These are phyloP conservation scores for Royoungia palumana DNA, from an alignment of 768 basidiomycete species.

Conservation along the genomic window DNA sequence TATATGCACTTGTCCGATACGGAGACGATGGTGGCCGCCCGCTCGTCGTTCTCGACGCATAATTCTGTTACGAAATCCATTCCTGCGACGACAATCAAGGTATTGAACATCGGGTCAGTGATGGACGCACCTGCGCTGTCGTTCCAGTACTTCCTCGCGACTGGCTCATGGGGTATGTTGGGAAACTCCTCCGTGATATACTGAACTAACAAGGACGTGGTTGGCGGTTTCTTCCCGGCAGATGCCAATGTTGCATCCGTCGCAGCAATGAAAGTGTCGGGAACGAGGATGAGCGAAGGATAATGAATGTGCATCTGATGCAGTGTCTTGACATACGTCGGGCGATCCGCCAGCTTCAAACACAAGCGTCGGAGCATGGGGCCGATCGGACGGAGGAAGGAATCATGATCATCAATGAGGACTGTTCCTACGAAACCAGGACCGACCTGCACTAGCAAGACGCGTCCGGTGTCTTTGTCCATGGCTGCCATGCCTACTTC, in stretches of 20 bases:
- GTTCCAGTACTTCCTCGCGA: slow-evolving; percentile 83
- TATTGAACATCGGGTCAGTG: background rate
- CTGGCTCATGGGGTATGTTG: slow-evolving; percentile 60
- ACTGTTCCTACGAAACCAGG: too few relatives aligned
- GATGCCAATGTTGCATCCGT: slow-evolving; percentile 47
- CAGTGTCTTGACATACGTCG: slow-evolving; percentile 85
- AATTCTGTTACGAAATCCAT: slow-evolving; percentile 77
- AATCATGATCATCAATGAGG: background rate
- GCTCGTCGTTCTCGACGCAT: slow-evolving; percentile 76
- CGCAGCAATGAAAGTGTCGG: slow-evolving; percentile 72
- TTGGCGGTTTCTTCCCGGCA: slow-evolving; percentile 41
- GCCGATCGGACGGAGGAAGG: background rate
- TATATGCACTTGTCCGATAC: slow-evolving; percentile 73
- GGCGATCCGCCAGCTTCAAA: slow-evolving; percentile 72
- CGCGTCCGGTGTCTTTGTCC: slow-evolving; percentile 74
- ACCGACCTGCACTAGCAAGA: slow-evolving; percentile 74
- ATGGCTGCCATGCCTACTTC: slow-evolving; percentile 88
- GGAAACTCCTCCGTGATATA: slow-evolving; percentile 75
- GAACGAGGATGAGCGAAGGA: slow-evolving; percentile 71
- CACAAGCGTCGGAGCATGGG: background rate
- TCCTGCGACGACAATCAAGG: slow-evolving; percentile 39
- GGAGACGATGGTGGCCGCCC: slow-evolving; percentile 75
- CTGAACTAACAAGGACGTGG: slow-evolving; percentile 64
- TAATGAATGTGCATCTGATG: slow-evolving; percentile 80
- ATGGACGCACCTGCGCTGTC: slow-evolving; percentile 59